A percentile compares a stretch with the other conserved stretches of the same genome.
Conservation (phyloP, 176 grass and related monocot genomes). For the Chrysopogon serrulatus region DNA sequence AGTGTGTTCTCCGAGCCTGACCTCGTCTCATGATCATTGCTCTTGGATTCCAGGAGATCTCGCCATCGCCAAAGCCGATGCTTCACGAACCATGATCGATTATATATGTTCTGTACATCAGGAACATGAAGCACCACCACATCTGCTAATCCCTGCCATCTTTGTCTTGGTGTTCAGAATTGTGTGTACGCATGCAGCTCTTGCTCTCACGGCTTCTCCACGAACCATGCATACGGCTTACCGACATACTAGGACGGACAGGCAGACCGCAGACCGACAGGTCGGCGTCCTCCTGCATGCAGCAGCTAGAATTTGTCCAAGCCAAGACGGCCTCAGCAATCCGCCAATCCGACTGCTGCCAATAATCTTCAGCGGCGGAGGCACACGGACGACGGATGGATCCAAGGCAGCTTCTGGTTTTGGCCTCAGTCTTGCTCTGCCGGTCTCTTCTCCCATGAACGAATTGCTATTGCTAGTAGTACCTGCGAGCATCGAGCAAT, state of each 20-base stretch:
- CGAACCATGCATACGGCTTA: too few relatives aligned
- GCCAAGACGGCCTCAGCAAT: background rate
- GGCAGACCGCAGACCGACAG: background rate
- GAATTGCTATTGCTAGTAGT: too few relatives aligned
- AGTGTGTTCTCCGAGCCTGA: background rate
- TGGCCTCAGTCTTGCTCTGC: background rate
- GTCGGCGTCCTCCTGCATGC: background rate
- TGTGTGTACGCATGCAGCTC: background rate
- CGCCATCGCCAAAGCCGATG: background rate
- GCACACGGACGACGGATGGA: background rate
- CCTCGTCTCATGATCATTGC: background rate
- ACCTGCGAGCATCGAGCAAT: slow-evolving; percentile 1
- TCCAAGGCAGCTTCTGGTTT: background rate
- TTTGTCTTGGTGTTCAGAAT: background rate
- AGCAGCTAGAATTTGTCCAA: background rate
- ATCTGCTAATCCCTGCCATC: background rate
- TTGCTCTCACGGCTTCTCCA: background rate
- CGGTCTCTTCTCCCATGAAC: too few relatives aligned
- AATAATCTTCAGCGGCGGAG: background rate
- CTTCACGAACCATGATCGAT: background rate
- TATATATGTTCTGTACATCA: background rate
- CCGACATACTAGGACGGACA: too few relatives aligned
- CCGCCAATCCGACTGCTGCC: background rate
- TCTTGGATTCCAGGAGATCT: slow-evolving; percentile 11
- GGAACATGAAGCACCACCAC: background rate